Base-by-base conservation (phyloP, 331 rosid genomes). In the Cydonia oblonga region DNA sequence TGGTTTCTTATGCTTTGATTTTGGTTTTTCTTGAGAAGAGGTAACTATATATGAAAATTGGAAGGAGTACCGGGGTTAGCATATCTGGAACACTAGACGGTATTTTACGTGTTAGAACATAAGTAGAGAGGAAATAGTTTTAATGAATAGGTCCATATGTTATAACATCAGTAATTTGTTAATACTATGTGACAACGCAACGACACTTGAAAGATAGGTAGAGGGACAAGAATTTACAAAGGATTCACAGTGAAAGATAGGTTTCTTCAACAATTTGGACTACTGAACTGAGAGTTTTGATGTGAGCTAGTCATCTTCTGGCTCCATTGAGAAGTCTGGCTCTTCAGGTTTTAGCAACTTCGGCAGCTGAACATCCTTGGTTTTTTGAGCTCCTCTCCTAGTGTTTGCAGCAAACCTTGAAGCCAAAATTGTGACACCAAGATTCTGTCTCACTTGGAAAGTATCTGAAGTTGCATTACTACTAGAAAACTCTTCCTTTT, bases 261-360 rank as follows among this genome's bases (percentile, higher is more conserved):
- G 19, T 23, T 58, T 24, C 64, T 58, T 58, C 32, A 25, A 25
- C 5, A 25, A 0, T 13, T 25, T 16, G 6, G 62, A 40, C 46
- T 1, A 40, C 11, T 40, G 46, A 15, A 15, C 46, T 40, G 46
- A 40, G 15, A 40, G 46, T 40, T 40, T 3, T 40, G 46, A 40
- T 40, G 46, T 29, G 22, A 18, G 4, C 61, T 64, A 64, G 19
- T 74, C 79, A 75, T 90, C 90, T 20, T 90, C 89, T 22, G 83
- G 83, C 75, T 84, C 98, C 25, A 68, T 84, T 35, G 89, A 81
- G 82, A 93, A 93, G 74, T 90, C 97, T 12, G 98, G 98, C 73
- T 93, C 98, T 44, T 90, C 92, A 49, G 98, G 98, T 90, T 93
- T 93, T 68, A 81, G 90, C 70, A 93, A 78, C 77, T 85, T 93